These are phyloP conservation scores for Blepharisma japonicum DNA, from an alignment of 73 alveolate genomes.

Conservation along the genomic window DNA sequence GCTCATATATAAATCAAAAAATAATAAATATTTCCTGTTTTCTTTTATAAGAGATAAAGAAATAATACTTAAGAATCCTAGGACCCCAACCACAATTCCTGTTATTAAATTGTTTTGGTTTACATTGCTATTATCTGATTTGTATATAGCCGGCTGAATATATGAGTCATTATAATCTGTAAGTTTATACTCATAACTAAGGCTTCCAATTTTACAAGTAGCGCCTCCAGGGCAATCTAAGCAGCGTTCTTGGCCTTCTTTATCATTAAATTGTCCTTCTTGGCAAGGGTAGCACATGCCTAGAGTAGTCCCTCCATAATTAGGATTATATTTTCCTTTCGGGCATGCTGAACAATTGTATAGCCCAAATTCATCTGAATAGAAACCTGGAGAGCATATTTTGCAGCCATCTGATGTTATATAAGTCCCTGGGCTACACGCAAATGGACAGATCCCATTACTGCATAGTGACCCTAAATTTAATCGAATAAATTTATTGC, in stretches of 20 bases:
- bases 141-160: too few species aligned
- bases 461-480: too few species aligned
- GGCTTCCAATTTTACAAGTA: too few species aligned
- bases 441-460: too few species aligned
- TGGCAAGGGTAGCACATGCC: constrained; percentile 1
- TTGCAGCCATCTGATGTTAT: not conserved
- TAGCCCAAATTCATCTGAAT: not conserved
- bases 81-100: too few species aligned
- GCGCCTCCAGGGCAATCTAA: not conserved
- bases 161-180: too few species aligned
- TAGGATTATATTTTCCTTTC: not conserved
- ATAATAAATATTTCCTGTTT: not conserved
- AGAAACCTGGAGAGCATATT: not conserved
- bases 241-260: not conserved
- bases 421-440: constrained; percentile 14
- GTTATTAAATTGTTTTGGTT: too few species aligned
- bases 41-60: not conserved
- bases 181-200: too few species aligned
- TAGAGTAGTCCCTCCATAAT: not conserved
- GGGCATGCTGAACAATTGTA: not conserved
- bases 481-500: too few species aligned
- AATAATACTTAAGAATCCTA: not conserved
- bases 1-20: not conserved
- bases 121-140: too few species aligned
- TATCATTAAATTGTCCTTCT: not conserved